A percentile compares a stretch with the other conserved stretches of the same genome.
These are phyloP conservation scores for Pelargonium cotyledonis DNA, from an alignment of 441 rosid species.

Conservation along the genomic window DNA sequence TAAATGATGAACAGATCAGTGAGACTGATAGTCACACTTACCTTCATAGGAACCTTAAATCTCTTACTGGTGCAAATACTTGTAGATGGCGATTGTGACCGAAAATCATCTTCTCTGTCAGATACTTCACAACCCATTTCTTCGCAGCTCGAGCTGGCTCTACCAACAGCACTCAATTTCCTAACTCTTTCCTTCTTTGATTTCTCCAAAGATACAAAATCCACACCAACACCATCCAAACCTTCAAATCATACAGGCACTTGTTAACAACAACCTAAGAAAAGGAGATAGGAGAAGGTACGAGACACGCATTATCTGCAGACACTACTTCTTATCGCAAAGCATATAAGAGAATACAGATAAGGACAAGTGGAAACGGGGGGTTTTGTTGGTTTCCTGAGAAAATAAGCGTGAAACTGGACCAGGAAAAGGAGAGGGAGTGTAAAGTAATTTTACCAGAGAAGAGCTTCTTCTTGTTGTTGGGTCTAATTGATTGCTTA, in stretches of 20 bases:
- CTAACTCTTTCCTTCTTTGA: conserved; percentile 45
- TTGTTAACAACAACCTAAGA: conserved; percentile 9
- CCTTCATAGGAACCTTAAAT: conserved; percentile 58
- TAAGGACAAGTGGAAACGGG: conserved; percentile 33
- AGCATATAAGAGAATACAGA: conserved; percentile 19
- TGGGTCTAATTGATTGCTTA: conserved; percentile 40
- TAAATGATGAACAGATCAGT: background rate
- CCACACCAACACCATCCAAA: conserved; percentile 23
- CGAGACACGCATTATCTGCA: conserved; percentile 26
- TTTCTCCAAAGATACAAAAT: conserved; percentile 38
- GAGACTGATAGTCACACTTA: conserved; percentile 14
- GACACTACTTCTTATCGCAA: conserved; percentile 26
- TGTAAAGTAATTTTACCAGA: conserved; percentile 33
- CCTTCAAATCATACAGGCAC: conserved; percentile 22
- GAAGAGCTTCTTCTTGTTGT: conserved; percentile 23
- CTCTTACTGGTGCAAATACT: conserved; percentile 25
- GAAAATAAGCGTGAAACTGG: conserved; percentile 11
- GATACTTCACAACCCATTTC: conserved; percentile 35
- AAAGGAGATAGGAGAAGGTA: conserved; percentile 11
- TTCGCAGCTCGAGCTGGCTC: conserved; percentile 24
- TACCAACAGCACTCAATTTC: conserved; percentile 47
- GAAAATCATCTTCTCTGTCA: conserved; percentile 31
- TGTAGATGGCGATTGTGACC: conserved; percentile 17
- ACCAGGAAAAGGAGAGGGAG: conserved; percentile 5
- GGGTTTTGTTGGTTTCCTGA: conserved; percentile 26